These are phyloP conservation scores for Chalciporus sphaerocephalus DNA, from an alignment of 768 basidiomycete genomes.

Conservation along the genomic window DNA sequence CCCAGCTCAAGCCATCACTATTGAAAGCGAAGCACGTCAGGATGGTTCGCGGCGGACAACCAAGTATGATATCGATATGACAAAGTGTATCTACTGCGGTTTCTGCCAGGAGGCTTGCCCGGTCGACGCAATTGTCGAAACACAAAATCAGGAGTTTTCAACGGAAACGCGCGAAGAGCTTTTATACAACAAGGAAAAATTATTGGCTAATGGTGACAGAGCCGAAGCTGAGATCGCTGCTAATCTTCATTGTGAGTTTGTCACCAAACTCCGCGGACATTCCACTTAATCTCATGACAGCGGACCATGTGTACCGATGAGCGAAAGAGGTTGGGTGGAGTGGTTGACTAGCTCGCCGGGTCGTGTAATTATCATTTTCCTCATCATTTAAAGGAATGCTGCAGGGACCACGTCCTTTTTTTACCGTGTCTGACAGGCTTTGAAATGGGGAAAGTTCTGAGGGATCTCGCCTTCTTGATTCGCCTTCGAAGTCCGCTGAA, in stretches of 20 bases:
- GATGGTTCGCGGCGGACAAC: constrained; percentile 97
- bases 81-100: constrained; percentile 99
- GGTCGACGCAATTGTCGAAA: constrained; percentile 98
- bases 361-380: constrained; percentile 24
- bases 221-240: constrained; percentile 98
- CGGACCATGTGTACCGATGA: constrained; percentile 86
- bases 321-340: constrained; percentile 3
- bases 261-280: constrained; percentile 10
- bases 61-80: constrained; percentile 99
- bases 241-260: constrained; percentile 68
- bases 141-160: constrained; percentile 96
- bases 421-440: background rate
- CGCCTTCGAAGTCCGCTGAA: background rate
- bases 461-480: background rate
- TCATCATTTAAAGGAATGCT: constrained; percentile 7
- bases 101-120: constrained; percentile 99
- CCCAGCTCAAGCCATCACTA: constrained; percentile 98
- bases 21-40: constrained; percentile 93
- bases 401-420: constrained; percentile 2
- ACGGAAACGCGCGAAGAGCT: constrained; percentile 98
- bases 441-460: background rate
- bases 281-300: constrained; percentile 37
- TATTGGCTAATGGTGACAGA: constrained; percentile 91
- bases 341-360: constrained; percentile 8
- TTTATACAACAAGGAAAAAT: constrained; percentile 98